phyloP scores from a whole-genome alignment of 139 green algal species.

The Trebouxia sp. region DNA sequence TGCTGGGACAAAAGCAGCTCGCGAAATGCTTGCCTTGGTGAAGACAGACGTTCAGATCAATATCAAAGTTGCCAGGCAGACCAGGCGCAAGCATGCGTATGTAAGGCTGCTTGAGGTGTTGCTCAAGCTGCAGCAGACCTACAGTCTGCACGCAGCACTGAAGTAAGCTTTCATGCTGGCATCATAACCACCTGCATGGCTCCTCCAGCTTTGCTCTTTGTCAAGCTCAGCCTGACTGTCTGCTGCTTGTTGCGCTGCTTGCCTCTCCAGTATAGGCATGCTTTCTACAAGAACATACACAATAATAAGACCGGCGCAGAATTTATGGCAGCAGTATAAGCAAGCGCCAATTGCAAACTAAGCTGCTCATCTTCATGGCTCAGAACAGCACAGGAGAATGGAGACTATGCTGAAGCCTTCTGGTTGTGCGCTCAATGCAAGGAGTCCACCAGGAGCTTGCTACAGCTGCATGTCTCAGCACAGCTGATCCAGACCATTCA shows the following conservation, averaged over 20 bases:
- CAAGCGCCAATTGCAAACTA: too few species aligned
- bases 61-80: conserved; percentile 42
- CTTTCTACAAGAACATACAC: too few species aligned
- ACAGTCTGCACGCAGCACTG: conserved; percentile 38
- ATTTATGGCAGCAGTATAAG: too few species aligned
- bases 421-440: conserved; percentile 46
- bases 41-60: conserved; percentile 23
- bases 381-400: conserved; percentile 50
- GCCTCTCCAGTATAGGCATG: too few species aligned
- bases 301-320: too few species aligned
- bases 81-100: conserved; percentile 41
- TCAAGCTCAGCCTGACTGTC: too few species aligned
- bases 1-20: conserved; percentile 36
- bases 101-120: conserved; percentile 45
- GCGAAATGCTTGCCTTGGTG: conserved; percentile 36
- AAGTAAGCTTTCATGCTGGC: conserved; percentile 25
- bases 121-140: conserved; percentile 39
- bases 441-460: conserved; percentile 35
- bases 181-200: too few species aligned
- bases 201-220: too few species aligned
- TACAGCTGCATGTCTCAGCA: conserved; percentile 28
- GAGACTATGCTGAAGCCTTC: conserved; percentile 47
- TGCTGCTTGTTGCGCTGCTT: too few species aligned
- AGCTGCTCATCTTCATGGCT: too few species aligned
- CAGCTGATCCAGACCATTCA: conserved; percentile 31